Evolutionary conservation across 805 yeast species (phyloP), one percentile per base, ranked within the genome.

Genomic region (Myxozyma geophila): DNA sequence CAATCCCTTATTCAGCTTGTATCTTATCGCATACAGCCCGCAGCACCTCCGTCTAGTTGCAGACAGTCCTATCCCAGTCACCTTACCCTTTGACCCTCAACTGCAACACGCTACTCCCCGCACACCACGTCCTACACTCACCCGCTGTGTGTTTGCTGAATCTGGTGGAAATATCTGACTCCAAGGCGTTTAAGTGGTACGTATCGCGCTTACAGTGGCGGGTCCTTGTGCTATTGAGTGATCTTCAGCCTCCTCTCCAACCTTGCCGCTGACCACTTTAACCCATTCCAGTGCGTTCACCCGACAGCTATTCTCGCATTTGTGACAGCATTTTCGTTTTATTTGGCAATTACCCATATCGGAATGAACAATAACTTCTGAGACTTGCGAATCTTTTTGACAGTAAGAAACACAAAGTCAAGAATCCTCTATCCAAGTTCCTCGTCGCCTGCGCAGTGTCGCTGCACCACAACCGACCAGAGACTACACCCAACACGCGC

Each of bases 381-480:
- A 28, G 28, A 28, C 28, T 28, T 5, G 28, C 5, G 28, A 28
- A 28, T 28, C 28, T 28, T 3, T 28, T 28, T 28, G 28, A 28
- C 28, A 5, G 28, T 3, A 3, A 28, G 28, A 28, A 6, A 15
- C 17, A 13, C 5, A 8, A n/a, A 43, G 21, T 39, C 13, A 12
- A 43, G 17, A 43, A 43, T n/a, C 17, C 47, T n/a, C 47, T 2
- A 43, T n/a, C 17, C 19, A 43, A 43, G 47, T 19, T n/a, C 17
- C 21, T 39, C 17, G 35, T 43, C 40, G 54, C 54, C 40, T 17
- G 44, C 35, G 43, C 28, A n/a, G 44, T 35, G 54, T 51, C 54
- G 54, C 54, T 19, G n/a, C 21, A n/a, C 50, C 35, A 23, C 36
- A 12, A 12, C 2, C 4, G 13, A 47, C 15, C 54, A 49, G 19